Percentiles rank a stretch among this genome's conserved stretches.
These are phyloP conservation scores for Flaveria brownii DNA, from an alignment of 129 eudicot species.

Conservation along the genomic window DNA sequence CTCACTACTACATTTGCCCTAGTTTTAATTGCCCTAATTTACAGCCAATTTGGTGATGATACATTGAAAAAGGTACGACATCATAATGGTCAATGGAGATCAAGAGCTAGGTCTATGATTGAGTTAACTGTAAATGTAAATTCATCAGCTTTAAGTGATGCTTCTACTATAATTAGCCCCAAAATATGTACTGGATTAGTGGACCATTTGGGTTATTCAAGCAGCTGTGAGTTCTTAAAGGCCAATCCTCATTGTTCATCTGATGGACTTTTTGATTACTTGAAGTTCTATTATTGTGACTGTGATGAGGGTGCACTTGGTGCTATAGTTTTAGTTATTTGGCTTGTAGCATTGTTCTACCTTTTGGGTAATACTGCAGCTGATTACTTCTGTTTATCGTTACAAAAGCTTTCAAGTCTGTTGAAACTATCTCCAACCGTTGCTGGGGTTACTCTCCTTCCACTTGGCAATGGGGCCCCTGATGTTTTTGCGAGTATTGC, in stretches of 20 bases:
- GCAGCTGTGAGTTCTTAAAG: slow-evolving; percentile 71
- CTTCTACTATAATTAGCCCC: slow-evolving; percentile 23
- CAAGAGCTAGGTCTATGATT: slow-evolving; percentile 46
- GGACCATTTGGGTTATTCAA: slow-evolving; percentile 55
- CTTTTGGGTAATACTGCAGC: slow-evolving; percentile 96
- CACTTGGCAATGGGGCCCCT: slow-evolving; percentile 95
- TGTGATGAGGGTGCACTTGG: slow-evolving; percentile 62
- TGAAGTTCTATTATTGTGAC: slow-evolving; percentile 74
- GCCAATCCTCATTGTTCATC: slow-evolving; percentile 69
- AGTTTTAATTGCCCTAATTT: slow-evolving; percentile 51
- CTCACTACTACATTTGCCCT: slow-evolving; percentile 50
- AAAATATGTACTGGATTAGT: slow-evolving; percentile 50
- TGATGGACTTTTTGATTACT: slow-evolving; percentile 69
- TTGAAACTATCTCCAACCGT: slow-evolving; percentile 86
- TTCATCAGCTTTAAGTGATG: slow-evolving; percentile 29
- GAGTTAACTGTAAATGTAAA: slow-evolving; percentile 48
- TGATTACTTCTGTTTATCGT: slow-evolving; percentile 91
- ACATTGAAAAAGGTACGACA: slow-evolving; percentile 24
- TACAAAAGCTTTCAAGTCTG: slow-evolving; percentile 76
- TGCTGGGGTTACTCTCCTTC: slow-evolving; percentile 91
- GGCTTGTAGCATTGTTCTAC: slow-evolving; percentile 88
- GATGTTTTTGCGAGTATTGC: slow-evolving; percentile 98
- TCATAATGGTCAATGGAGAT: slow-evolving; percentile 28
- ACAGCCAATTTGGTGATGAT: slow-evolving; percentile 35
- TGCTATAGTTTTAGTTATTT: slow-evolving; percentile 58